Conservation (phyloP, 2,329 filamentous ascomycete genomes). For the Sporothrix protearum region DNA sequence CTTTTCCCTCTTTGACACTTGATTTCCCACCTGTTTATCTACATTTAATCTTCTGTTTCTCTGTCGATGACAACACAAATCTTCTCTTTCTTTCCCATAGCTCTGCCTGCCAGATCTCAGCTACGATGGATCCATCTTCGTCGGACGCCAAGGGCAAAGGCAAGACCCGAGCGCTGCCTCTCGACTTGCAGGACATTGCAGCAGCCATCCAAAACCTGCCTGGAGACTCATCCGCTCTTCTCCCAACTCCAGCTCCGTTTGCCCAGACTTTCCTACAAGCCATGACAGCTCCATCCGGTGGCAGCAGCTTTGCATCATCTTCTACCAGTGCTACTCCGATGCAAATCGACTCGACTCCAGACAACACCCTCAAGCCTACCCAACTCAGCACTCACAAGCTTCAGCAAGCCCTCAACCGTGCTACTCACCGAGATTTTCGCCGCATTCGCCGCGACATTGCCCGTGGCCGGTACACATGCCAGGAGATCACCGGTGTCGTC, state of each 20-base stretch:
- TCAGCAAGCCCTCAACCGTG: slow-evolving; percentile 11
- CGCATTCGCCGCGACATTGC: slow-evolving; percentile 2
- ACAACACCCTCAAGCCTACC: background rate
- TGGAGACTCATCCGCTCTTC: slow-evolving; percentile 2
- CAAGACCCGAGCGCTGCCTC: slow-evolving; percentile 12
- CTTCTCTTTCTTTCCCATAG: no score
- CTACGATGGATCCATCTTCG: background rate
- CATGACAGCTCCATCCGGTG: background rate
- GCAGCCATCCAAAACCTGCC: slow-evolving; percentile 18
- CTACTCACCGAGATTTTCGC: background rate
- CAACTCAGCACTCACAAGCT: background rate
- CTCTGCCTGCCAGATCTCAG: background rate
- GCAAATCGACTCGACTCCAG: background rate
- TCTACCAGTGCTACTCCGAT: background rate
- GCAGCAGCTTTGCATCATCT: background rate
- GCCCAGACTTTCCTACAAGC: background rate
- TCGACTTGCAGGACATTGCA: slow-evolving; percentile 17
- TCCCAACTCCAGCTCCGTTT: slow-evolving; percentile 10
- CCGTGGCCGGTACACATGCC: background rate
- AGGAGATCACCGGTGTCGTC: background rate
- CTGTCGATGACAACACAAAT: background rate
- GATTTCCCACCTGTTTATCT: background rate
- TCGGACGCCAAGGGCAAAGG: background rate
- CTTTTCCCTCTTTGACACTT: background rate
- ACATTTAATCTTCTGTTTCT: background rate